phyloP scores from a whole-genome alignment of 2,329 filamentous ascomycete genomes.

The Monosporascus sp. region DNA sequence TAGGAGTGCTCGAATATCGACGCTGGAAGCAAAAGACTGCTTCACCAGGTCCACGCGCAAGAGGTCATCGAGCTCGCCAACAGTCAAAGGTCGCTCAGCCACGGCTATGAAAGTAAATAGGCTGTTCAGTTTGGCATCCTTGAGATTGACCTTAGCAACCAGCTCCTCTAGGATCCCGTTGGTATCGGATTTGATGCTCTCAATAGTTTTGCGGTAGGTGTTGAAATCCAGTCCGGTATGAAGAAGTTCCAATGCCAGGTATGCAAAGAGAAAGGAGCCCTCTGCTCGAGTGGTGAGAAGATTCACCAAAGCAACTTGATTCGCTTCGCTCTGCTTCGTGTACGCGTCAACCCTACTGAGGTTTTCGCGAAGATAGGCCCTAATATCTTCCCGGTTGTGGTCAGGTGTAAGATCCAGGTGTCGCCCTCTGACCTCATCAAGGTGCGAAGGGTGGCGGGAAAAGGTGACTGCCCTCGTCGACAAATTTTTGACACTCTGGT shows the following conservation, averaged over 20 bases:
- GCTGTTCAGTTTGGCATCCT: constrained; percentile 19
- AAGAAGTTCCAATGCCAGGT: constrained; percentile 26
- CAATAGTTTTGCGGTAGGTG: constrained; percentile 18
- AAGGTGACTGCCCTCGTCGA: constrained; percentile 29
- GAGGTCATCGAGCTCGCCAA: constrained; percentile 28
- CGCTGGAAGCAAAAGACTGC: constrained; percentile 10
- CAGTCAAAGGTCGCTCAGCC: constrained; percentile 25
- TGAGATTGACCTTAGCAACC: constrained; percentile 18
- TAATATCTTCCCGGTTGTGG: constrained; percentile 30
- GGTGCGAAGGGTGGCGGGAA: constrained; percentile 28
- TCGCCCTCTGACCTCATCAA: constrained; percentile 24
- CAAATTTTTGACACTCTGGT: constrained; percentile 23
- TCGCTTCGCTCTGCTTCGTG: constrained; percentile 12
- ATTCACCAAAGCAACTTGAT: constrained; percentile 21
- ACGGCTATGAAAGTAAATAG: constrained; percentile 32
- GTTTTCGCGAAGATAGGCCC: constrained; percentile 22
- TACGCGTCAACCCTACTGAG: constrained; percentile 15
- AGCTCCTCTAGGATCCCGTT: constrained; percentile 22
- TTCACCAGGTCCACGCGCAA: constrained; percentile 24
- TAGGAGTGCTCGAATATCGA: constrained; percentile 18
- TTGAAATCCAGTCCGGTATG: constrained; percentile 17
- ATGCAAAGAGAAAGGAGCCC: constrained; percentile 34
- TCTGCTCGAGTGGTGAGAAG: constrained; percentile 28
- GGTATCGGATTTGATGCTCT: constrained; percentile 17
- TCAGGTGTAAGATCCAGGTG: constrained; percentile 28